Evolutionary conservation across 495 filamentous ascomycete genomes (phyloP), one percentile per base, ranked within the genome.

Genomic region (Penicillium maclennaniae): DNA sequence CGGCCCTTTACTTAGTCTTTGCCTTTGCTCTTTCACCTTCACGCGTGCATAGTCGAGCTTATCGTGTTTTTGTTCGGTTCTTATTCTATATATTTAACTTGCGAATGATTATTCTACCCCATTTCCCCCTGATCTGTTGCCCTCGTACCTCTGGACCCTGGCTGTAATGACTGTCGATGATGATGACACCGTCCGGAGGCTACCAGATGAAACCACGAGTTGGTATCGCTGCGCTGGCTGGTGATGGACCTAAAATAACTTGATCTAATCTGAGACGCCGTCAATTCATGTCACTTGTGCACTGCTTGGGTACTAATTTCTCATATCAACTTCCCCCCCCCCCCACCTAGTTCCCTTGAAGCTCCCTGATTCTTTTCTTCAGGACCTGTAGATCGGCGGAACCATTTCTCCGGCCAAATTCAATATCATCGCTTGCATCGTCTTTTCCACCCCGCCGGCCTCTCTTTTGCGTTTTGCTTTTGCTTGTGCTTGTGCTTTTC

Each of bases 201-300:
- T 57, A 56, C 42, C 69, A 61, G 65, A 54, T 48, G 63, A 69
- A 49, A 64, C 62, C 65, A 39, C 46, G 7, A 36, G 42, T 60
- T 63, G 70, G 76, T 75, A 77, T 77, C 73, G 70, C 68, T 61
- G 58, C 28, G 31, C 55, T 52, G 58, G 56, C 73, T 65, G 59
- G 51, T 79, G 77, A 76, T 49, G 73, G 73, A 58, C 50, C 54
- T 47, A 56, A 72, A 76, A 73, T 73, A 64, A 78, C 77, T 80
- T 80, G 77, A 80, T 80, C 77, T 80, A 80, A 80, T 80, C 77
- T 77, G 77, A 80, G 51, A 49, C 51, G 54, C 19, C 43, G 41
- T 37, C 37, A n/a, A 14, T 45, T 43, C 5, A n/a, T 14, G 21
- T 15, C 43, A 21, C 3, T 1, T 14, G 1, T 14, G 14, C 8